Evolutionary conservation across 768 basidiomycete genomes (phyloP).

Genomic region (Epithele typhae): DNA sequence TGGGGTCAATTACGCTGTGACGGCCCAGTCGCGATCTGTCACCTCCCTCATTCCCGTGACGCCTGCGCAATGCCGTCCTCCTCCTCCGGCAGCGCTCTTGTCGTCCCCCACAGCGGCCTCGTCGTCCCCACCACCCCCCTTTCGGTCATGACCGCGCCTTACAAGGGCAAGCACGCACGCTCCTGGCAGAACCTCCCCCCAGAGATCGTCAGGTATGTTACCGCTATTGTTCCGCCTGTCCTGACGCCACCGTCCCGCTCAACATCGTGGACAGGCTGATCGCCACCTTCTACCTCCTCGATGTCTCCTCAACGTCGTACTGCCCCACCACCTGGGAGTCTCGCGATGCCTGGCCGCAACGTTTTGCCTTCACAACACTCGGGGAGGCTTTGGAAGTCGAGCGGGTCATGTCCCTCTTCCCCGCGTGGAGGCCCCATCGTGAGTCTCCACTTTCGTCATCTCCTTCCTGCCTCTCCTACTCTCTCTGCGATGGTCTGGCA

Average conservation of each 20-base stretch:
- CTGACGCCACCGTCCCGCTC: slow-evolving; percentile 15
- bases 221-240: not conserved
- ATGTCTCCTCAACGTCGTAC: slow-evolving; percentile 39
- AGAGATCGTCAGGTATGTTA: slow-evolving; percentile 53
- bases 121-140: not conserved
- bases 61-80: slow-evolving; percentile 18
- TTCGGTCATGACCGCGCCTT: slow-evolving; percentile 17
- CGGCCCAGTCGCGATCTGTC: slow-evolving; percentile 25
- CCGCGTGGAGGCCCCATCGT: slow-evolving; percentile 58
- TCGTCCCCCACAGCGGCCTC: slow-evolving; percentile 5
- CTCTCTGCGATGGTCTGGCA: not conserved
- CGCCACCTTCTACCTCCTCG: slow-evolving; percentile 53
- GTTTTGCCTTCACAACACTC: slow-evolving; percentile 57
- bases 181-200: slow-evolving; percentile 61
- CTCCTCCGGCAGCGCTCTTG: slow-evolving; percentile 4
- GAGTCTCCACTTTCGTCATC: slow-evolving; percentile 26
- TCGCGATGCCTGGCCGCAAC: slow-evolving; percentile 54
- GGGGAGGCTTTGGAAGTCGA: slow-evolving; percentile 62
- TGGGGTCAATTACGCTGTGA: slow-evolving; percentile 23
- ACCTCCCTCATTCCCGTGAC: slow-evolving; percentile 25
- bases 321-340: slow-evolving; percentile 45
- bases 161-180: slow-evolving; percentile 56
- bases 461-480: not conserved
- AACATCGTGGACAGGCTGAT: slow-evolving; percentile 40
- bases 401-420: slow-evolving; percentile 58